Conservation (phyloP, 1,284 basidiomycete genomes). For the Stygiomarasmius scandens region DNA sequence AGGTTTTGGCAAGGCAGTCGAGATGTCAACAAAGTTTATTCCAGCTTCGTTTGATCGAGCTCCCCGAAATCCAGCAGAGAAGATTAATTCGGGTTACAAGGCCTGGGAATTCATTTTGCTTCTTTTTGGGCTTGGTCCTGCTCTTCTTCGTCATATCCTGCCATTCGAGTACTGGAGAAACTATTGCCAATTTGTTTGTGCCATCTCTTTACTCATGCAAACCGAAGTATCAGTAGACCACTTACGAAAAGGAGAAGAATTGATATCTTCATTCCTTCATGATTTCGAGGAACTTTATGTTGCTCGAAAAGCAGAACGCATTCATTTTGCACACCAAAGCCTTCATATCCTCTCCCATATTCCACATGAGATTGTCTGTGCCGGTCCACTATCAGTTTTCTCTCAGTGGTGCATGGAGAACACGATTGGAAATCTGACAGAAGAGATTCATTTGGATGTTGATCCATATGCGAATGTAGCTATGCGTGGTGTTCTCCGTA, state of each 20-base stretch:
- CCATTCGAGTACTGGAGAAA: constrained; percentile 25
- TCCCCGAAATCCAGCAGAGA: constrained; percentile 39
- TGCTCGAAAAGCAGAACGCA: constrained; percentile 17
- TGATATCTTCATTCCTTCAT: constrained; percentile 19
- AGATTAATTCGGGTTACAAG: constrained; percentile 43
- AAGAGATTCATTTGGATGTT: constrained; percentile 26
- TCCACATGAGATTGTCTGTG: constrained; percentile 17
- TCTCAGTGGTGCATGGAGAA: constrained; percentile 30
- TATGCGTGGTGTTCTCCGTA: no score
- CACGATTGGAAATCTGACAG: constrained; percentile 31
- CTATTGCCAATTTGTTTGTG: constrained; percentile 23
- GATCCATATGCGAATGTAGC: constrained; percentile 30
- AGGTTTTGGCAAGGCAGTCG: constrained; percentile 37
- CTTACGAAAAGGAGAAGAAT: constrained; percentile 9
- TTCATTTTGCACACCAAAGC: constrained; percentile 27
- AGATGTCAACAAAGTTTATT: constrained; percentile 23
- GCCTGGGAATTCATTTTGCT: constrained; percentile 38
- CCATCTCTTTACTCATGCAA: constrained; percentile 23
- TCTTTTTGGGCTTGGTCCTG: constrained; percentile 33
- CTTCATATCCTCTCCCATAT: constrained; percentile 27
- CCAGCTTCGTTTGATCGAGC: constrained; percentile 35
- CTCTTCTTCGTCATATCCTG: constrained; percentile 28
- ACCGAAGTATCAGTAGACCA: constrained; percentile 15
- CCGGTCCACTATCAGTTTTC: constrained; percentile 22
- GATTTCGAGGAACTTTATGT: constrained; percentile 29